phyloP scores from a whole-genome alignment of 2,329 filamentous ascomycete genomes.

The Lecanicillium sp. region DNA sequence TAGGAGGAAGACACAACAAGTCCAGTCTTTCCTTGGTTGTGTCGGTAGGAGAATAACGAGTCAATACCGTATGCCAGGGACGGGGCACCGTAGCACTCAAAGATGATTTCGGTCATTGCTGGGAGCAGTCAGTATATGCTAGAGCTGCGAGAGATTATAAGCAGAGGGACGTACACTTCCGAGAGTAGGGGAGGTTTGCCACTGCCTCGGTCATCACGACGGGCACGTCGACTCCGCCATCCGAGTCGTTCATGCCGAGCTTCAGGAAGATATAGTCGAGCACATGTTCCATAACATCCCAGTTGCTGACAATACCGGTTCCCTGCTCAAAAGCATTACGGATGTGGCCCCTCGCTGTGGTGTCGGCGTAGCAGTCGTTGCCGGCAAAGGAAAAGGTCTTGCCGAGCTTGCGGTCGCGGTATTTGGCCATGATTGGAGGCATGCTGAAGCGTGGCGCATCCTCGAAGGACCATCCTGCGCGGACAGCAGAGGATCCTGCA shows the following conservation, averaged over 20 bases:
- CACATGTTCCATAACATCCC: slow-evolving; percentile 94
- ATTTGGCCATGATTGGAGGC: slow-evolving; percentile 89
- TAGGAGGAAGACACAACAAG: slow-evolving; percentile 88
- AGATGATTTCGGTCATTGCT: slow-evolving; percentile 97
- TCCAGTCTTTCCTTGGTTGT: slow-evolving; percentile 83
- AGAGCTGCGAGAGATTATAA: too few species aligned
- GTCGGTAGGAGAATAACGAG: slow-evolving; percentile 89
- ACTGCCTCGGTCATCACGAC: slow-evolving; percentile 95
- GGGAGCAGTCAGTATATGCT: slow-evolving; percentile 5
- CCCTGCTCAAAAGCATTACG: slow-evolving; percentile 87
- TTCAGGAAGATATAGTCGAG: slow-evolving; percentile 94
- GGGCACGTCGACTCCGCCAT: slow-evolving; percentile 73
- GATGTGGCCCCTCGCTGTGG: slow-evolving; percentile 83
- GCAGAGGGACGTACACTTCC: slow-evolving; percentile 66
- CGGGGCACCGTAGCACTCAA: slow-evolving; percentile 90
- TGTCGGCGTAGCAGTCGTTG: slow-evolving; percentile 88
- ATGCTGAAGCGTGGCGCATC: slow-evolving; percentile 70
- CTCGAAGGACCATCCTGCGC: slow-evolving; percentile 96
- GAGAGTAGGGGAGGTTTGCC: slow-evolving; percentile 81
- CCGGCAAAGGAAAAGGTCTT: slow-evolving; percentile 91
- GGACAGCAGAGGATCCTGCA: slow-evolving; percentile 76
- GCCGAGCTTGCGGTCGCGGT: slow-evolving; percentile 87
- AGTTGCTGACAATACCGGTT: slow-evolving; percentile 88
- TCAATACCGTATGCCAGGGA: slow-evolving; percentile 93
- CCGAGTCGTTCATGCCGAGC: slow-evolving; percentile 71